phyloP scores from a whole-genome alignment of 352 stramenopile species.

The Phytopythium cucurbitacearum region DNA sequence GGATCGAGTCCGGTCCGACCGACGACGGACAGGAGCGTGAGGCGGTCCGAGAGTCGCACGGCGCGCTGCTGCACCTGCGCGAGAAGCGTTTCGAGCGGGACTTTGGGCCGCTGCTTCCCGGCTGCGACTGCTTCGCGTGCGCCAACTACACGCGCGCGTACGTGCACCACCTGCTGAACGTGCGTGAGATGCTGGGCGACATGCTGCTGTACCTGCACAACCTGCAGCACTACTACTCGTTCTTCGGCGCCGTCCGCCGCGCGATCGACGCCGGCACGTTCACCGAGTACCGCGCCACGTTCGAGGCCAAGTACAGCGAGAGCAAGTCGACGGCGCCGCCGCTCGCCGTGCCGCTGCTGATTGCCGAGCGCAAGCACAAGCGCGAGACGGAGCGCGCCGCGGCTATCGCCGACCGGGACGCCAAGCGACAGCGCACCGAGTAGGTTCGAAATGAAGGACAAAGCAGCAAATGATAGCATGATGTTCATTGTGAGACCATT shows the following conservation, averaged over 20 bases:
- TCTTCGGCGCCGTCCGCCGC: slow-evolving; percentile 59
- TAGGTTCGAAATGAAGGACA: slow-evolving; percentile 8
- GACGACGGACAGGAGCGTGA: slow-evolving; percentile 24
- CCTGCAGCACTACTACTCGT: slow-evolving; percentile 70
- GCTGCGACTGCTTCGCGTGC: slow-evolving; percentile 75
- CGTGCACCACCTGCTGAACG: slow-evolving; percentile 91
- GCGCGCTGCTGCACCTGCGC: slow-evolving; percentile 57
- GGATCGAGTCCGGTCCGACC: slow-evolving; percentile 26
- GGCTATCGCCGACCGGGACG: slow-evolving; percentile 20
- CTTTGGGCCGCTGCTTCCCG: slow-evolving; percentile 48
- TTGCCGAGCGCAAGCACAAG: slow-evolving; percentile 53
- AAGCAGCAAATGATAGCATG: slow-evolving; percentile 7
- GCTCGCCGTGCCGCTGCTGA: slow-evolving; percentile 42
- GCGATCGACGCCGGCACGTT: slow-evolving; percentile 43
- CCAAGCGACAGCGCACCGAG: slow-evolving; percentile 3
- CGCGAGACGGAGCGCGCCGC: slow-evolving; percentile 35
- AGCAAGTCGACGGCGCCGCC: slow-evolving; percentile 34
- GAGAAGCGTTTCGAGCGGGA: slow-evolving; percentile 63
- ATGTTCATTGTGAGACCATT: neutral
- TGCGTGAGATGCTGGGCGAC: slow-evolving; percentile 90
- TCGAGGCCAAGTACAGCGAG: slow-evolving; percentile 43
- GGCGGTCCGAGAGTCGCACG: slow-evolving; percentile 27
- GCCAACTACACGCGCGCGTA: slow-evolving; percentile 81
- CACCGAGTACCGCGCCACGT: slow-evolving; percentile 30
- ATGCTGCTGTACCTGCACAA: slow-evolving; percentile 90